Percentiles rank a stretch among this genome's conserved stretches.
Conservation (phyloP, 2,329 filamentous ascomycete genomes). For the Pseudocercospora pini-densiflorae region DNA sequence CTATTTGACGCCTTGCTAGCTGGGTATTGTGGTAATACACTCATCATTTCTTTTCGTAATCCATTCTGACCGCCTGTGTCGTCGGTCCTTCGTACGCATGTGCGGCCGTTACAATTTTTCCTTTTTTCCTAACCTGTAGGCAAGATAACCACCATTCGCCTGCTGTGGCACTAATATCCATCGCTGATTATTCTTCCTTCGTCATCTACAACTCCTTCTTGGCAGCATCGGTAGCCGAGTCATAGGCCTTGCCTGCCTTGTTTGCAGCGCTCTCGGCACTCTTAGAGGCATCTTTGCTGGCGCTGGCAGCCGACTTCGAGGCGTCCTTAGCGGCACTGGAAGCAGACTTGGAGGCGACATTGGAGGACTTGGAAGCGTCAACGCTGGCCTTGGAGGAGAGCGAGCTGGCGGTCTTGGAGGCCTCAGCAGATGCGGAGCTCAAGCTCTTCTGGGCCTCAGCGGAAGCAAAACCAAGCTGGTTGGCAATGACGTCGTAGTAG, state of each 20-base stretch:
- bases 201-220: constrained; percentile 26
- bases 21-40: constrained; percentile 29
- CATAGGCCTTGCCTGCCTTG: constrained; percentile 37
- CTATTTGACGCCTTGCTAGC: constrained; percentile 22
- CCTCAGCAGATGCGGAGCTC: constrained; percentile 40
- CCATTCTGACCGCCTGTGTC: constrained; percentile 24
- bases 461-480: constrained; percentile 51
- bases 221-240: constrained; percentile 27
- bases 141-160: constrained; percentile 11
- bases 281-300: constrained; percentile 34
- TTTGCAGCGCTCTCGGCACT: constrained; percentile 37
- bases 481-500: constrained; percentile 50
- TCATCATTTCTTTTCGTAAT: constrained; percentile 28
- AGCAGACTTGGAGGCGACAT: constrained; percentile 38
- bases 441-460: constrained; percentile 42
- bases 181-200: not conserved
- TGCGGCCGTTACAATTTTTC: constrained; percentile 33
- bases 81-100: constrained; percentile 16
- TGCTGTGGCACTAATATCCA: constrained; percentile 11
- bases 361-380: constrained; percentile 38
- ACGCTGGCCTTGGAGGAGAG: constrained; percentile 39
- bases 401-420: constrained; percentile 28
- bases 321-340: constrained; percentile 32
- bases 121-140: constrained; percentile 34
- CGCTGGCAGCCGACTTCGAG: constrained; percentile 38